Evolutionary conservation across 2,329 filamentous ascomycete genomes (phyloP).

Genomic region (Alternaria sp.): DNA sequence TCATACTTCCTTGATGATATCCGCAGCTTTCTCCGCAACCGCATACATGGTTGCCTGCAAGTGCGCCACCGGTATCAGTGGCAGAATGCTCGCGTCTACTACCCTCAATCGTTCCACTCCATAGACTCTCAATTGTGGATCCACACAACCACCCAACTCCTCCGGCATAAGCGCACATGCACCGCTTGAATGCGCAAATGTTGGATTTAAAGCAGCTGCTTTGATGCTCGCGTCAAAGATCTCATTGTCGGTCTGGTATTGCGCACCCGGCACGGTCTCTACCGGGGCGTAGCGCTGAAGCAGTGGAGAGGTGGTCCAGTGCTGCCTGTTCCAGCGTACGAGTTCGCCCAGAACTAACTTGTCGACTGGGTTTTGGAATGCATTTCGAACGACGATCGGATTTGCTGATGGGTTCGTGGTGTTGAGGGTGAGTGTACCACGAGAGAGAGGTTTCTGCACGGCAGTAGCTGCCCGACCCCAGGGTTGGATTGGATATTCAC

Average conservation of each 20-base stretch:
- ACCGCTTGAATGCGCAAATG: conserved; percentile 29
- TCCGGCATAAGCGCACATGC: conserved; percentile 34
- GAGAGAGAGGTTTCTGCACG: conserved; percentile 30
- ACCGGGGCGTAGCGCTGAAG: conserved; percentile 40
- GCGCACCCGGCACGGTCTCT: conserved; percentile 37
- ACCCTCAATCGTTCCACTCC: conserved; percentile 31
- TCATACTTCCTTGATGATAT: conserved; percentile 33
- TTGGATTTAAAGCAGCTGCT: conserved; percentile 14
- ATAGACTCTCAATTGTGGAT: conserved; percentile 26
- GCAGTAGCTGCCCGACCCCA: conserved; percentile 19
- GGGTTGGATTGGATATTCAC: conserved; percentile 35
- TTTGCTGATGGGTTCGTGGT: conserved; percentile 38
- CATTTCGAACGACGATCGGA: conserved; percentile 42
- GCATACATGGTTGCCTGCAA: conserved; percentile 39
- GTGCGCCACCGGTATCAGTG: conserved; percentile 32
- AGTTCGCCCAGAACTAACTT: conserved; percentile 39
- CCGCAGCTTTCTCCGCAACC: conserved; percentile 38
- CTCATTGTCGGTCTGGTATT: conserved; percentile 31
- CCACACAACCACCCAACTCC: conserved; percentile 32
- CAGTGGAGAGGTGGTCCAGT: conserved; percentile 40
- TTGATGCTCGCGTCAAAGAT: conserved; percentile 20
- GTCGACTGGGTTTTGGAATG: conserved; percentile 47
- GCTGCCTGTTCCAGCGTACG: conserved; percentile 45
- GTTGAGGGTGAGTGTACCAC: conserved; percentile 49
- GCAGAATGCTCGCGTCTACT: conserved; percentile 36